Evolutionary conservation across 768 basidiomycete genomes (phyloP).

Genomic region (Astraeus odoratus): DNA sequence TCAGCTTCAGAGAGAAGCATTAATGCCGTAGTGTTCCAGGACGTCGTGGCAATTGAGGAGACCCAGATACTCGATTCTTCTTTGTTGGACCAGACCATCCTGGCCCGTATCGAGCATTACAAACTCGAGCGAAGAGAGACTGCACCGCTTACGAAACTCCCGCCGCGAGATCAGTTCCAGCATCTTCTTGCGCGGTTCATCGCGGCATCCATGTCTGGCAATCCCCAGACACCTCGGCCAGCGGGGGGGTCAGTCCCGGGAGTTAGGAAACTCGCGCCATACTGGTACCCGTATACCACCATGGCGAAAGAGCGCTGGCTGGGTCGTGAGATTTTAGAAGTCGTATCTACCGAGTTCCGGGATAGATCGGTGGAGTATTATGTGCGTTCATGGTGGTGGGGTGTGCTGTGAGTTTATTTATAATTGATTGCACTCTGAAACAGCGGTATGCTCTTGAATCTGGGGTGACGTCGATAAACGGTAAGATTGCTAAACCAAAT

Average conservation of each 20-base stretch:
- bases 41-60: not conserved
- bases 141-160: constrained; percentile 39
- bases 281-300: constrained; percentile 91
- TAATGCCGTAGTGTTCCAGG: not conserved
- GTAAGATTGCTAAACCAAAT: constrained; percentile 72
- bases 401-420: not conserved
- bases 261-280: constrained; percentile 76
- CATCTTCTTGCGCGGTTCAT: constrained; percentile 50
- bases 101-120: constrained; percentile 22
- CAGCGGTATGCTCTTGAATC: constrained; percentile 75
- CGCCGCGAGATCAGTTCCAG: constrained; percentile 49
- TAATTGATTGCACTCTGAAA: not conserved
- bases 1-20: too few species aligned
- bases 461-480: constrained; percentile 94
- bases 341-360: constrained; percentile 90
- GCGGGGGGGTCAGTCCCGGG: constrained; percentile 32
- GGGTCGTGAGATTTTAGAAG: constrained; percentile 79
- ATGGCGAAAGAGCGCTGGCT: constrained; percentile 92
- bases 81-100: constrained; percentile 20
- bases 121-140: constrained; percentile 24
- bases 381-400: constrained; percentile 43
- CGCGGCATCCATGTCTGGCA: constrained; percentile 39
- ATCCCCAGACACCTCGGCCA: constrained; percentile 18
- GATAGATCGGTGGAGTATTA: constrained; percentile 95
- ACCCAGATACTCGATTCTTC: not conserved